Evolutionary conservation across 345 rosid genomes (phyloP), one percentile per base, ranked within the genome.

Genomic region (Mallotus nudiflorus): DNA sequence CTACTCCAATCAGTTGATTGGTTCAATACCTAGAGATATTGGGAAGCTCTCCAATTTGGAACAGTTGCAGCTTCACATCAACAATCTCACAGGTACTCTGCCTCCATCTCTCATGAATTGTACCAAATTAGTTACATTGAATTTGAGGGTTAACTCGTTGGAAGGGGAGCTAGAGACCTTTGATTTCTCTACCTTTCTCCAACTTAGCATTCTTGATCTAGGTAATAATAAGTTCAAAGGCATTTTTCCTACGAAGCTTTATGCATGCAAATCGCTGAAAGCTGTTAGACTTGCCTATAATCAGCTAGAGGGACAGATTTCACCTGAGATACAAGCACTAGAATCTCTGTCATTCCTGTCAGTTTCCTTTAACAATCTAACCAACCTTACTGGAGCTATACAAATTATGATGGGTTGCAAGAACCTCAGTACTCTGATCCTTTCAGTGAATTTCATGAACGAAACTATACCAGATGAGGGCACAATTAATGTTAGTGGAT

Each of bases 221-320:
- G 95, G 98, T 27, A 86, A 91, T 82, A 94, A 94, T 70, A 78
- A 79, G 62, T 94, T 94, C 77, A 79, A 82, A 12, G 98, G 98
- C 55, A 82, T 66, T 35, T 76, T 94, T 70, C 98, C 98, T 27
- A 37, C 44, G 2, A 91, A 72, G 68, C 87, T 94, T 56, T 91
- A 86, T 82, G 78, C 86, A 13, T 91, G 97, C 84, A 87, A 77
- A 65, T 81, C 82, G 22, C 80, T 94, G 35, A 81, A 86, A 56
- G 98, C 98, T 15, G 77, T 94, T 70, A 87, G 98, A 80, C 81
- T 91, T 58, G 91, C 97, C 39, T 87, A 88, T 68, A 94, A 94
- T 75, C 80, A 80, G 70, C 74, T 94, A 51, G 81, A 71, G 44
- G 98, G 97, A 28, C 82, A 85, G 75, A 84, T 94, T 74, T 73